Evolutionary conservation across 2,329 filamentous ascomycete species (phyloP), one percentile per base, ranked within the genome.

Genomic region (Rhytidhysteron rufulum): DNA sequence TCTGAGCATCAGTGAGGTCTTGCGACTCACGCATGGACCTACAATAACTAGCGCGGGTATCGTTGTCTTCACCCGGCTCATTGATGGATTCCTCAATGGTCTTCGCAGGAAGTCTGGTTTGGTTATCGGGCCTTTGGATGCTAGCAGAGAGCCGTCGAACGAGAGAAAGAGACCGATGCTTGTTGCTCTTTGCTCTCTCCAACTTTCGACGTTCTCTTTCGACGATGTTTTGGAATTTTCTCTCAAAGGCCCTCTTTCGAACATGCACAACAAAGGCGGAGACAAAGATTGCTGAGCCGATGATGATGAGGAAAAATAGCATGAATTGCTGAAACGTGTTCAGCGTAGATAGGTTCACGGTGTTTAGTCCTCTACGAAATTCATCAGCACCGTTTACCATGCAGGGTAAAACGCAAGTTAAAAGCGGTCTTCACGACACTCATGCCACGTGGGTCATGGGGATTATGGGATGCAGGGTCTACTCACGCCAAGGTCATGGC

Each of bases 261-360:
- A 81, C 73, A 34, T 75, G 63, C 3, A 87, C 74, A 3, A 85
- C 83, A 47, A 77, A 79, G 24, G 78, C 76, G 1, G 78, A 83
- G 2, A 87, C 79, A 55, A 82, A 79, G n/a, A 86, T 78, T 10
- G 78, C 71, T 40, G 80, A 81, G 2, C 85, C 85, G 5, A 84
- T 57, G 33, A 86, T 68, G 45, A 87, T 82, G 31, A 86, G 67
- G 3, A 82, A 43, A 51, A 82, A 85, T 8, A 88, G 68, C 29
- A 85, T 63, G 20, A 78, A 65, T 58, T 88, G 85, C 59, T 88
- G 84, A 55, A 81, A 83, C 0, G 77, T 82, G 29, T 80, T 86
- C 53, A 87, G 55, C 20, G 71, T 67, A 40, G 77, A 82, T 18
- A 86, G 64, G 54, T 83, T 79, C 49, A 81, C 75, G 2, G 82